Conservation (phyloP, 176 grass and related monocot species). For the Avena eriantha region DNA sequence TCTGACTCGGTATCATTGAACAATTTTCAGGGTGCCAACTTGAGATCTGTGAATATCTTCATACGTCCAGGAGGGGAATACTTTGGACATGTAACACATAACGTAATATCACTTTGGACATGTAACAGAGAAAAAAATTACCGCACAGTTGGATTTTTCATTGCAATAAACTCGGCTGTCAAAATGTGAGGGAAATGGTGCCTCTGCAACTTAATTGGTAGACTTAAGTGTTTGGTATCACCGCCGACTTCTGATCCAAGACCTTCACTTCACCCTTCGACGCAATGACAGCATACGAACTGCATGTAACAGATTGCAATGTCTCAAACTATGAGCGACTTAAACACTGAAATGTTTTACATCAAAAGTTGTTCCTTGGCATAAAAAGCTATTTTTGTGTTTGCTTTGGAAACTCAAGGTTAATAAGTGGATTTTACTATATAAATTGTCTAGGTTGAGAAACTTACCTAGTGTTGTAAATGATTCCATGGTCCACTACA, state of each 20-base stretch:
- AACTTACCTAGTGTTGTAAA: conserved; percentile 63
- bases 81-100: background rate
- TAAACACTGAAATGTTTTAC: background rate
- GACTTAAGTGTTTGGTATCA: conserved; percentile 35
- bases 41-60: background rate
- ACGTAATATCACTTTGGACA: too few relatives aligned
- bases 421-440: background rate
- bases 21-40: background rate
- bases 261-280: conserved; percentile 70
- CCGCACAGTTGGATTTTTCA: background rate
- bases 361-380: background rate
- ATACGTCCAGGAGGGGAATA: background rate
- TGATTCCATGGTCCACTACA: conserved; percentile 87
- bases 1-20: background rate
- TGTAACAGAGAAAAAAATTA: background rate
- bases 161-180: background rate
- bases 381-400: background rate
- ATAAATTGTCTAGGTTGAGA: conserved; percentile 3
- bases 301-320: conserved; percentile 40
- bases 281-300: conserved; percentile 65
- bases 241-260: conserved; percentile 60
- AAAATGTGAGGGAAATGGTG: background rate
- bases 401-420: background rate
- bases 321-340: background rate
- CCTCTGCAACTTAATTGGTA: background rate